phyloP scores from a whole-genome alignment of 2,329 filamentous ascomycete species.

The Aspergillus caelatus region DNA sequence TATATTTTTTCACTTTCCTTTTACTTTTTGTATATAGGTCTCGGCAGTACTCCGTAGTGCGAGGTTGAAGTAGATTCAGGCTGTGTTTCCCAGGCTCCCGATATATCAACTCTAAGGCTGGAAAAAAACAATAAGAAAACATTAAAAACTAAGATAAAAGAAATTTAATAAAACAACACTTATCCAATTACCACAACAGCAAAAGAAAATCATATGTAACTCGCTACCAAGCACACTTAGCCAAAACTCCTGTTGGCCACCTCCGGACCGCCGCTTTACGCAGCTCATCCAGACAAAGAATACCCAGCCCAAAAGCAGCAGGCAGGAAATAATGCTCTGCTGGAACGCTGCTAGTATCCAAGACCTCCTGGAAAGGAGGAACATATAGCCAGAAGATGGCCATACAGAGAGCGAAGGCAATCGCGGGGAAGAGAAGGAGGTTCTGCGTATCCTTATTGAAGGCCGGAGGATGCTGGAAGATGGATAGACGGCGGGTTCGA shows the following conservation, averaged over 20 bases:
- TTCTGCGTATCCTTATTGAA: slow-evolving; percentile 70
- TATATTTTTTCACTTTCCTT: no score
- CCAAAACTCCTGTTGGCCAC: slow-evolving; percentile 61
- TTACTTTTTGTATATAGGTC: no score
- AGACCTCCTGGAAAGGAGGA: slow-evolving; percentile 62
- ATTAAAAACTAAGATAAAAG: no score
- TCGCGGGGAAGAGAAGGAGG: slow-evolving; percentile 69
- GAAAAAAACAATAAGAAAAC: no score
- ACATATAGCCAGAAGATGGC: slow-evolving; percentile 73
- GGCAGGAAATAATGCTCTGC: slow-evolving; percentile 78
- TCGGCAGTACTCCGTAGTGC: no score
- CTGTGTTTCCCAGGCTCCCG: no score
- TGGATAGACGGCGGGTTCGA: slow-evolving; percentile 65
- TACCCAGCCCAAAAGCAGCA: slow-evolving; percentile 68
- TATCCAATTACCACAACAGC: no score
- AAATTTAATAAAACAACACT: no score
- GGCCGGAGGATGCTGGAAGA: slow-evolving; percentile 72
- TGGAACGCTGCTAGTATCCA: slow-evolving; percentile 66
- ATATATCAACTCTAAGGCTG: no score
- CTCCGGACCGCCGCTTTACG: slow-evolving; percentile 66
- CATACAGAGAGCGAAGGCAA: slow-evolving; percentile 69
- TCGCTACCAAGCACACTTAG: slow-evolving; percentile 64
- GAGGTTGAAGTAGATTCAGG: no score
- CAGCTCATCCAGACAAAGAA: slow-evolving; percentile 67
- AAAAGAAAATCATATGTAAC: neutral